Percentiles rank a stretch among this genome's conserved stretches.
These are phyloP conservation scores for Boletus pseudo-olivaceus DNA, from an alignment of 768 basidiomycete genomes.

Conservation along the genomic window DNA sequence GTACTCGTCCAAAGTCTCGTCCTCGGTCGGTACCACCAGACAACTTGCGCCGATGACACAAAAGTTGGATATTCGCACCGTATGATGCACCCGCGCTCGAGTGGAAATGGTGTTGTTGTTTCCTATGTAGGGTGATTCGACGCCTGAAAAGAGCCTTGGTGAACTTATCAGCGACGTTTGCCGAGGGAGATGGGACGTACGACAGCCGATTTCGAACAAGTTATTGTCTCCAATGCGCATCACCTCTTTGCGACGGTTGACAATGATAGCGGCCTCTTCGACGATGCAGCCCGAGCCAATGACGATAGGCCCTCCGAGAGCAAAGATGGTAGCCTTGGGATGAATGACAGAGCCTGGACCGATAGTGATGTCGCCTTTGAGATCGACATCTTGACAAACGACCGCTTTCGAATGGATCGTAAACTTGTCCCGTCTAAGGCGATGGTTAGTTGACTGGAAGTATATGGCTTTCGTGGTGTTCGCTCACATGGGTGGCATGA, in stretches of 20 bases:
- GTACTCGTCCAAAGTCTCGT: conserved; percentile 76
- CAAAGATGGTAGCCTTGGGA: conserved; percentile 91
- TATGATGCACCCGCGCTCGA: conserved; percentile 78
- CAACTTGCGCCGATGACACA: conserved; percentile 84
- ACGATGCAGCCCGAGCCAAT: conserved; percentile 88
- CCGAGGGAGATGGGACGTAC: conserved; percentile 46
- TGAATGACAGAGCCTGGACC: conserved; percentile 91
- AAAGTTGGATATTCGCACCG: conserved; percentile 71
- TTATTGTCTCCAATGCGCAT: conserved; percentile 95
- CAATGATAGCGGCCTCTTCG: conserved; percentile 87
- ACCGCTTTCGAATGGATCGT: conserved; percentile 88
- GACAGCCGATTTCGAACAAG: conserved; percentile 89
- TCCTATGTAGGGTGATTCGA: conserved; percentile 84
- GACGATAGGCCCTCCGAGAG: conserved; percentile 85
- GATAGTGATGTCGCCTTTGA: conserved; percentile 93
- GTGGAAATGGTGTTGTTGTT: conserved; percentile 85
- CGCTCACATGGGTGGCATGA: conserved; percentile 32
- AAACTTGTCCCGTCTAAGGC: conserved; percentile 77
- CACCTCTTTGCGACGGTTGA: conserved; percentile 84
- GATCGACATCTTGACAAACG: conserved; percentile 89
- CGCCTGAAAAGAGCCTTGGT: conserved; percentile 45
- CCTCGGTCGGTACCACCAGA: conserved; percentile 72
- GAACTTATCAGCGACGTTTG: background rate
- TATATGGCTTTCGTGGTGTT: background rate
- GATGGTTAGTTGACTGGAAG: background rate